These are phyloP conservation scores for Cucurbitaria berberidis DNA, from an alignment of 2,329 filamentous ascomycete species.

Conservation along the genomic window DNA sequence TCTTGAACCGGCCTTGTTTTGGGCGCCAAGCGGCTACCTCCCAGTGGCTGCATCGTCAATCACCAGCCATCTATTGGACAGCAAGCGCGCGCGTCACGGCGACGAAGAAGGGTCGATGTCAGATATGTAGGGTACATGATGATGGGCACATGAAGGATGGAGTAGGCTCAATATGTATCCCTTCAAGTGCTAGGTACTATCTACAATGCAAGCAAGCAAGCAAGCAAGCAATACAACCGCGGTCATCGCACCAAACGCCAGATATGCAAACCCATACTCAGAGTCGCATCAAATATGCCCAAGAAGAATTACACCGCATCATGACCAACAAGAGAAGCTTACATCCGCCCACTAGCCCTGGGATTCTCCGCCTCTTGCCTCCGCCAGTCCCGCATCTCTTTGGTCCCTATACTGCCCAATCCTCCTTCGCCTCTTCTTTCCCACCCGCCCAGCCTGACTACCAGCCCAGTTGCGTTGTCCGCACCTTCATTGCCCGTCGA, in stretches of 20 bases:
- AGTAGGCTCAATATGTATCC: neutral
- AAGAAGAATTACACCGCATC: neutral
- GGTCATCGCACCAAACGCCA: slow-evolving; percentile 1
- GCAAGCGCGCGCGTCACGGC: slow-evolving; percentile 10
- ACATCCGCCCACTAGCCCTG: slow-evolving; percentile 70
- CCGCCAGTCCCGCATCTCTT: slow-evolving; percentile 86
- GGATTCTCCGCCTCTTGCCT: slow-evolving; percentile 82
- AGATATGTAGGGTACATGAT: neutral
- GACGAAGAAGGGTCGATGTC: slow-evolving; percentile 1
- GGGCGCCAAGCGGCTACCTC: slow-evolving; percentile 1
- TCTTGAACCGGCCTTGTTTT: neutral
- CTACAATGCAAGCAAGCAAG: slow-evolving; percentile 1
- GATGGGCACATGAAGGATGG: neutral
- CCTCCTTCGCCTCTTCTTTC: slow-evolving; percentile 80
- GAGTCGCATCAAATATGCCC: slow-evolving; percentile 1
- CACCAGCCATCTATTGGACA: slow-evolving; percentile 11
- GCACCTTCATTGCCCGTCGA: slow-evolving; percentile 56
- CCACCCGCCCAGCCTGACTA: slow-evolving; percentile 69
- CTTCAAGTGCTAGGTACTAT: neutral
- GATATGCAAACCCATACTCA: slow-evolving; percentile 9
- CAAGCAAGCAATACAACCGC: neutral
- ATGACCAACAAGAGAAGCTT: neutral
- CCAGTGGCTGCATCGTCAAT: neutral
- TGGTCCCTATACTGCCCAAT: slow-evolving; percentile 85
- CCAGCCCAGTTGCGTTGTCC: slow-evolving; percentile 69